These are phyloP conservation scores for Rugonectria rugulosa DNA, from an alignment of 2,329 filamentous ascomycete genomes.

Conservation along the genomic window DNA sequence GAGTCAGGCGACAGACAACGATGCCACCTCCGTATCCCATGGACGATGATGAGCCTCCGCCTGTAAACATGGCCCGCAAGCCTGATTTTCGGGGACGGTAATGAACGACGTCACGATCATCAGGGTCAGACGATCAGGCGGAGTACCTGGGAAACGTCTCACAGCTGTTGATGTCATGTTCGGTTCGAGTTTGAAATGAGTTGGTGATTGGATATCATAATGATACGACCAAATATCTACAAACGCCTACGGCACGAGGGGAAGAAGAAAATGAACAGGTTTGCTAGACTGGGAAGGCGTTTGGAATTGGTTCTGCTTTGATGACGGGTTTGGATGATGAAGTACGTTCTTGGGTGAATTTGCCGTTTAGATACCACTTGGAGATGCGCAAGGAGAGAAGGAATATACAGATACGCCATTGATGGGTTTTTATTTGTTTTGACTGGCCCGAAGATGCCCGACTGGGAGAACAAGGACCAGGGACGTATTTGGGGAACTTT, in stretches of 20 bases:
- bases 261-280: not conserved
- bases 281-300: slow-evolving; percentile 15
- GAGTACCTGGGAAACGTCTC: not conserved
- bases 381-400: not conserved
- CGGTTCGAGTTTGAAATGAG: slow-evolving; percentile 1
- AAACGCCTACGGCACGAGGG: not conserved
- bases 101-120: not conserved
- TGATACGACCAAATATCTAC: not conserved
- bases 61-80: slow-evolving; percentile 86
- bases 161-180: not conserved
- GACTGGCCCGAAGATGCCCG: not conserved
- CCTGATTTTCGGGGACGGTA: slow-evolving; percentile 70
- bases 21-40: slow-evolving; percentile 77
- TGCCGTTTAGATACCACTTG: slow-evolving; percentile 11
- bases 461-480: no score
- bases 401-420: not conserved
- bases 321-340: slow-evolving; percentile 6
- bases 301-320: slow-evolving; percentile 6
- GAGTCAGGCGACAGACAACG: slow-evolving; percentile 44
- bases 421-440: not conserved
- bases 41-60: slow-evolving; percentile 80
- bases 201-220: not conserved
- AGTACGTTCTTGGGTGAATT: not conserved
- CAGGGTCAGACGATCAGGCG: not conserved
- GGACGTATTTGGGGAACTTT: no score